A percentile compares a stretch with the other conserved stretches of the same genome.
Conservation (phyloP, 179 eudicot genomes). For the Camellia oleifera region DNA sequence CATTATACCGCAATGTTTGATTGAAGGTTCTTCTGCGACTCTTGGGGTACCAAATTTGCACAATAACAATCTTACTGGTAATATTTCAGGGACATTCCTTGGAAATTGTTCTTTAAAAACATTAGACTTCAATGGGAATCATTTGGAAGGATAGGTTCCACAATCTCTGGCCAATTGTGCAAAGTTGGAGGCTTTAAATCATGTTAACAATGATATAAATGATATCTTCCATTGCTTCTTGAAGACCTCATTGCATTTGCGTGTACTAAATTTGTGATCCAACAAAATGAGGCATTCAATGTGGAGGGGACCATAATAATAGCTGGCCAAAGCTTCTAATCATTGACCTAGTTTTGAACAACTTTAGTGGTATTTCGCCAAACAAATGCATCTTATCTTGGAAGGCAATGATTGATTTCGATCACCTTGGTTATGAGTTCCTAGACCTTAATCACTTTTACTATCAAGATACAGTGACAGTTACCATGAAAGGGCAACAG, state of each 20-base stretch:
- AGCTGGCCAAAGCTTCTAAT: slow-evolving; percentile 38
- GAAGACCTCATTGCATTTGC: slow-evolving; percentile 18
- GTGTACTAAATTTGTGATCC: slow-evolving; percentile 31
- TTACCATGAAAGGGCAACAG: slow-evolving; percentile 42
- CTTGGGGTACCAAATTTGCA: slow-evolving; percentile 28
- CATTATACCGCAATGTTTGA: slow-evolving; percentile 31
- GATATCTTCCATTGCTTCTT: slow-evolving; percentile 36
- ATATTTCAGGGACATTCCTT: slow-evolving; percentile 16
- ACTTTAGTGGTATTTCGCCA: slow-evolving; percentile 32
- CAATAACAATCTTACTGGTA: slow-evolving; percentile 29
- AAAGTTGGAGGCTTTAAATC: slow-evolving; percentile 30
- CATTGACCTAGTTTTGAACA: slow-evolving; percentile 47
- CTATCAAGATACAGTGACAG: slow-evolving; percentile 43
- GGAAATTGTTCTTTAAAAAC: slow-evolving; percentile 22
- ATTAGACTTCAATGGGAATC: slow-evolving; percentile 33
- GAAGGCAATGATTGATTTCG: slow-evolving; percentile 25
- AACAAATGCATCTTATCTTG: slow-evolving; percentile 18
- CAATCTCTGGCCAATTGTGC: slow-evolving; percentile 38
- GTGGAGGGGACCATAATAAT: neutral
- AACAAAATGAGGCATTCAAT: slow-evolving; percentile 34
- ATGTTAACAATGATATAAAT: slow-evolving; percentile 24
- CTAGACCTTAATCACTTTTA: slow-evolving; percentile 19
- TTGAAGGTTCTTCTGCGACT: neutral
- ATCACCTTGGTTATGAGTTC: slow-evolving; percentile 19
- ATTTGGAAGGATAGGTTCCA: slow-evolving; percentile 39